Percentiles rank a stretch among this genome's conserved stretches.
These are phyloP conservation scores for Emericellopsis atlantica DNA, from an alignment of 2,329 filamentous ascomycete genomes.

Conservation along the genomic window DNA sequence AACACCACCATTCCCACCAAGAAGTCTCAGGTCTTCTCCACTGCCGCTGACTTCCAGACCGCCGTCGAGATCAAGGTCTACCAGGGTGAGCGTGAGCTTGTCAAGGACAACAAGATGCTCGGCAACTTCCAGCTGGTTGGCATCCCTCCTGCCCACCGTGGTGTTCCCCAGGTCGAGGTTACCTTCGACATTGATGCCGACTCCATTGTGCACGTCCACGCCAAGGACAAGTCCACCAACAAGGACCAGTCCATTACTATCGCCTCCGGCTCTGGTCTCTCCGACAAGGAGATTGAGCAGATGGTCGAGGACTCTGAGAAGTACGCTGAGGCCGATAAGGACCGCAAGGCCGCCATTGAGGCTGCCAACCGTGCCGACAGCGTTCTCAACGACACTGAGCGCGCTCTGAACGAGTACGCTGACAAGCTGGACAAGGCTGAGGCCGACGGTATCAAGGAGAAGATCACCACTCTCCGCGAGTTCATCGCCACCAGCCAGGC, in stretches of 20 bases:
- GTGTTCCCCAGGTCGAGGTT: constrained; percentile 93
- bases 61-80: constrained; percentile 99
- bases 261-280: constrained; percentile 92
- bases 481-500: constrained; percentile 90
- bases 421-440: constrained; percentile 96
- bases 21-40: constrained; percentile 98
- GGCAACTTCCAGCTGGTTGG: constrained; percentile 99
- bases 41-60: constrained; percentile 94
- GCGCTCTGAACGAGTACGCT: constrained; percentile 91
- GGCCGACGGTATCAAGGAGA: constrained; percentile 85
- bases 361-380: constrained; percentile 94
- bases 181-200: constrained; percentile 98
- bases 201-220: constrained; percentile 93
- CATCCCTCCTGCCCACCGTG: constrained; percentile 89
- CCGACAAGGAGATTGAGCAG: constrained; percentile 84
- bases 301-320: constrained; percentile 98
- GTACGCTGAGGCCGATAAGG: constrained; percentile 89
- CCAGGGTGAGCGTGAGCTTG: constrained; percentile 99
- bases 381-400: constrained; percentile 94
- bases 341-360: constrained; percentile 92
- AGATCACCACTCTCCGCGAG: constrained; percentile 76
- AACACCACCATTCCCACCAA: constrained; percentile 99
- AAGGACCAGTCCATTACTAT: constrained; percentile 99
- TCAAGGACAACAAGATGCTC: constrained; percentile 95
- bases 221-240: constrained; percentile 98